Evolutionary conservation across 371 early-diverging fungal species (phyloP), one percentile per base, ranked within the genome.

Genomic region (Lichtheimia corymbifera): DNA sequence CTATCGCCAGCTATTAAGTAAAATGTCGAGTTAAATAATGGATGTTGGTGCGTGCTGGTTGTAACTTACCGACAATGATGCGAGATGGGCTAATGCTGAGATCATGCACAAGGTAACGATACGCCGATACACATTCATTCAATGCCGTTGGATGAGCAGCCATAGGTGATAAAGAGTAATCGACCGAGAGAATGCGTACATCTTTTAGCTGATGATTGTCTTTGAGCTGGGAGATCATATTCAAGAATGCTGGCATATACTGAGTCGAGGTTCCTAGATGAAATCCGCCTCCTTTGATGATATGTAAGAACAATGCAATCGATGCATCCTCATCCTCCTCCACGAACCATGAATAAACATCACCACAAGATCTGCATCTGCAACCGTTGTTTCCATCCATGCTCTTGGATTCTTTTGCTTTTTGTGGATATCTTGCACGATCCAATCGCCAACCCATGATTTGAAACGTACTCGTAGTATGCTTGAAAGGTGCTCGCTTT

Each of bases 1-100:
- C 68, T 68, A 41, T 76, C 76, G 1, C 76, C 73, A 50, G 67
- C 76, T 71, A n/a, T n/a, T n/a, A 63, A 20, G 30, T 12, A 53
- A 30, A 17, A 57, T 17, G 17, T 17, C 5, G 0, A 11, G 12
- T 22, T 5, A 22, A 17, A 47, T 17, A 9, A 47, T 47, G 22
- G 12, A 47, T 47, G 12, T 18, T 5, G n/a, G 12, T 4, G 15
- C 5, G n/a, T 45, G 15, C 1, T 47, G 6, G 5, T 47, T n/a
- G 47, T 22, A 43, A 53, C 41, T 58, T 72, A 72, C 74, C 70
- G 41, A 73, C 24, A 25, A 77, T 55, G 42, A 77, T 66, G 0
- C 63, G 49, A 14, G 61, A 63, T 3, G 77, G 68, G 28, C 61
- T 54, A n/a, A 73, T 49, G 13, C 59, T 58, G 25, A 70, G 54